These are phyloP conservation scores for Termitomyces sp. DNA, from an alignment of 768 basidiomycete species.

Conservation along the genomic window DNA sequence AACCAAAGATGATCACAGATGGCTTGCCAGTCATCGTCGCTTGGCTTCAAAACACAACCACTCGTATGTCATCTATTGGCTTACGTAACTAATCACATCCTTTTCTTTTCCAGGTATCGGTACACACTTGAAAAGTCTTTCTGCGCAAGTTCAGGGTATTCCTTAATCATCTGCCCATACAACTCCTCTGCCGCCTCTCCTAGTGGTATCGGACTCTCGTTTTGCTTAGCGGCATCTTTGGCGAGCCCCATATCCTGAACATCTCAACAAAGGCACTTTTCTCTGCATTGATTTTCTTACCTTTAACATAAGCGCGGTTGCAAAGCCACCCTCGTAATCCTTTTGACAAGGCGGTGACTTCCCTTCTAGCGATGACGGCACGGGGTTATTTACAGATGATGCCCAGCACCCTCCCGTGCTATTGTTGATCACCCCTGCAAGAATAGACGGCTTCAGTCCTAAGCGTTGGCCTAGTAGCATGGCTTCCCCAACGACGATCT, in stretches of 20 bases:
- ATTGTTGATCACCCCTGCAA: conserved; percentile 82
- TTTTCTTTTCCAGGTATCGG: conserved; percentile 42
- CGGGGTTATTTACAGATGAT: conserved; percentile 83
- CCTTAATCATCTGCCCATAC: conserved; percentile 51
- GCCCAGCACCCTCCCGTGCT: conserved; percentile 84
- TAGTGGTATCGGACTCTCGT: conserved; percentile 53
- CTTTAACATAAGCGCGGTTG: conserved; percentile 80
- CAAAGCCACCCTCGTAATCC: conserved; percentile 83
- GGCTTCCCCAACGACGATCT: conserved; percentile 82
- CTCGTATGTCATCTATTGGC: conserved; percentile 11
- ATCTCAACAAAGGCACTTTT: not conserved
- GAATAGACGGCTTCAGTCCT: conserved; percentile 71
- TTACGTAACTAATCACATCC: conserved; percentile 14
- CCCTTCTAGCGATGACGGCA: conserved; percentile 63
- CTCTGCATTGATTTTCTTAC: conserved; percentile 25
- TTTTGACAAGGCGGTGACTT: conserved; percentile 80
- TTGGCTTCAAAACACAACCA: conserved; percentile 5
- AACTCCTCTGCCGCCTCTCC: conserved; percentile 59
- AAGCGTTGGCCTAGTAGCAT: conserved; percentile 83
- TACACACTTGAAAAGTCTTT: conserved; percentile 86
- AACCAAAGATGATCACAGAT: conserved; percentile 75
- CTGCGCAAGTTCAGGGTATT: conserved; percentile 52
- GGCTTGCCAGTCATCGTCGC: conserved; percentile 38
- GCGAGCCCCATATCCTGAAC: conserved; percentile 83
- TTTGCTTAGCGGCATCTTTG: conserved; percentile 48